These are phyloP conservation scores for Mesembryanthemum crystallinum DNA, from an alignment of 148 eudicot genomes.

Conservation along the genomic window DNA sequence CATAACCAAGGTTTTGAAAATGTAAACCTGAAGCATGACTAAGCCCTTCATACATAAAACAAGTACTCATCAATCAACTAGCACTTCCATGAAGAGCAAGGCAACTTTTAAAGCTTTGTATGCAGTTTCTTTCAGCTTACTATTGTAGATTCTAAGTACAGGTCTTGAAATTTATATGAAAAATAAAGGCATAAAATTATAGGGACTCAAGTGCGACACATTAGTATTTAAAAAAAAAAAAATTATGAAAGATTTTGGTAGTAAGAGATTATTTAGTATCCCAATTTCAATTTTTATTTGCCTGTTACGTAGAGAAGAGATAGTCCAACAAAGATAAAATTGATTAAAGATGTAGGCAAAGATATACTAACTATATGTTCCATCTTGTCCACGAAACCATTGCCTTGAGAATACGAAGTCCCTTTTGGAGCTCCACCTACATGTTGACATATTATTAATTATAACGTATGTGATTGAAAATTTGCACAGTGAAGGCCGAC, in stretches of 20 bases:
- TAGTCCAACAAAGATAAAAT: conserved; percentile 3
- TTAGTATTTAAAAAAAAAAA: background rate
- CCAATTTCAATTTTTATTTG: background rate
- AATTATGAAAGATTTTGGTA: background rate
- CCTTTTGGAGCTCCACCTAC: conserved; percentile 77
- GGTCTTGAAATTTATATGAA: background rate
- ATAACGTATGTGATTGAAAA: background rate
- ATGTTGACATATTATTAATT: conserved; percentile 19
- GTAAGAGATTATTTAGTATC: background rate
- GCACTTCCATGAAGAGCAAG: background rate
- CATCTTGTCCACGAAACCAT: conserved; percentile 96
- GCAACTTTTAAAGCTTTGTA: background rate
- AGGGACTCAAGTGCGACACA: background rate
- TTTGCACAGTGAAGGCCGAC: background rate
- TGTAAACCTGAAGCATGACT: background rate
- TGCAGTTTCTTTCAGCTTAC: no score
- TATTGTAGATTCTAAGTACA: background rate
- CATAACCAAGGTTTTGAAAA: background rate
- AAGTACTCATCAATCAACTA: background rate
- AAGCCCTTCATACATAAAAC: background rate
- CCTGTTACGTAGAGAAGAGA: background rate
- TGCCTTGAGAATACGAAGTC: conserved; percentile 95
- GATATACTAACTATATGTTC: conserved; percentile 73
- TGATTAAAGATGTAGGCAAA: conserved; percentile 1
- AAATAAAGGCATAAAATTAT: background rate